Percentiles rank a stretch among this genome's conserved stretches.
Evolutionary conservation across 1,139 yeast species (phyloP).

Genomic region (Nakaseomyces bracarensis): DNA sequence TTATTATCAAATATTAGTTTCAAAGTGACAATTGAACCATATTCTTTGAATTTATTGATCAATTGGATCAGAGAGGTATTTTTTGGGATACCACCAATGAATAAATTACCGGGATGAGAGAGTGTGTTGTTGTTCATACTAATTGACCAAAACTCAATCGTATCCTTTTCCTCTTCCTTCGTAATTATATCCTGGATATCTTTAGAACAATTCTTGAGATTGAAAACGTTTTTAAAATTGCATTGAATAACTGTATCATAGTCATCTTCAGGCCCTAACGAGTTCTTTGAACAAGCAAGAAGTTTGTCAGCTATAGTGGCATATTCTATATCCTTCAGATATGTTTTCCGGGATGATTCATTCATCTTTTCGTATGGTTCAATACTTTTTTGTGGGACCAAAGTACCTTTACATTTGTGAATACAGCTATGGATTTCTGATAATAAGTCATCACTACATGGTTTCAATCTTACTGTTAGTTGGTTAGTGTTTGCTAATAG

Average conservation of each 20-base stretch:
- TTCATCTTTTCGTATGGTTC: constrained; percentile 28
- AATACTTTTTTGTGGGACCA: constrained; percentile 19
- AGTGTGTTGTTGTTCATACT: constrained; percentile 35
- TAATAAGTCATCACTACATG: constrained; percentile 10
- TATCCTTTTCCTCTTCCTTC: constrained; percentile 4
- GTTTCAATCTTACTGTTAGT: constrained; percentile 24
- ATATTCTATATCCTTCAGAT: constrained; percentile 19
- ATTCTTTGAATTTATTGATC: constrained; percentile 35
- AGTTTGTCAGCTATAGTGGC: constrained; percentile 10
- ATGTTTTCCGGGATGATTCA: constrained; percentile 20
- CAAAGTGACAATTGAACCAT: constrained; percentile 39
- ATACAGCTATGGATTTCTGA: constrained; percentile 12
- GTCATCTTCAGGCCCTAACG: constrained; percentile 13
- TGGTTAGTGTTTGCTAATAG: constrained; percentile 27
- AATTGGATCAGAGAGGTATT: constrained; percentile 37
- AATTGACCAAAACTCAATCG: constrained; percentile 25
- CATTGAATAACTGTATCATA: constrained; percentile 26
- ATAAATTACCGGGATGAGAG: constrained; percentile 59
- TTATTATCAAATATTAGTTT: constrained; percentile 38
- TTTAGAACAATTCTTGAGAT: constrained; percentile 8
- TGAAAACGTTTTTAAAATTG: constrained; percentile 23
- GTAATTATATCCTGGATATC: not conserved
- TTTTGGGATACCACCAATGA: constrained; percentile 43
- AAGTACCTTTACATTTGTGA: constrained; percentile 17
- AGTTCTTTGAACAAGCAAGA: constrained; percentile 8